A percentile compares a stretch with the other conserved stretches of the same genome.
Conservation (phyloP, 2,329 filamentous ascomycete genomes). For the Fusarium devonianum region DNA sequence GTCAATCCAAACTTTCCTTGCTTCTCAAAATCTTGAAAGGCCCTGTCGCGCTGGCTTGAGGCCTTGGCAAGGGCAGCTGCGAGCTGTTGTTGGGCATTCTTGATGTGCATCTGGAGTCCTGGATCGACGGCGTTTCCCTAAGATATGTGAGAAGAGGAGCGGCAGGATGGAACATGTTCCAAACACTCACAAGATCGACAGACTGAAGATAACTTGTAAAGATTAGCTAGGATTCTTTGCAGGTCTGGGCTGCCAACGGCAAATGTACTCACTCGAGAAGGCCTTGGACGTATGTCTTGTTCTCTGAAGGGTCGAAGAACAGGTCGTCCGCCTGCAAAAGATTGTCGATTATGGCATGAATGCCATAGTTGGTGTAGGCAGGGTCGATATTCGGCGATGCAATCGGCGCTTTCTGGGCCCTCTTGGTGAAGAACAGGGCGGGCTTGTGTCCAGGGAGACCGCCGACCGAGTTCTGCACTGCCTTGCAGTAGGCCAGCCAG, state of each 20-base stretch:
- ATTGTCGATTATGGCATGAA: conserved; percentile 30
- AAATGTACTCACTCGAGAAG: conserved; percentile 19
- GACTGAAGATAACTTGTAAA: conserved; percentile 18
- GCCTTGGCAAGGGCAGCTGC: conserved; percentile 16
- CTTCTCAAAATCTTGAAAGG: conserved; percentile 21
- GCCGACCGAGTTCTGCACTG: conserved; percentile 28
- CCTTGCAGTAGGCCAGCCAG: conserved; percentile 32
- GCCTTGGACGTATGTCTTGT: conserved; percentile 29
- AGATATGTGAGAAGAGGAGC: neutral
- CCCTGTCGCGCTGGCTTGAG: conserved; percentile 18
- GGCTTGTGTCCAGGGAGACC: conserved; percentile 31
- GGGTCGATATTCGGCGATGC: conserved; percentile 24
- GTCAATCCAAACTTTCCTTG: conserved; percentile 17
- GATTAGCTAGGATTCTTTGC: neutral
- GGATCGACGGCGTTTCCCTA: conserved; percentile 12
- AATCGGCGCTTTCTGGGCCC: conserved; percentile 30
- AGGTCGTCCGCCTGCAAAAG: conserved; percentile 25
- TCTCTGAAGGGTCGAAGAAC: conserved; percentile 29
- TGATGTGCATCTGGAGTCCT: neutral
- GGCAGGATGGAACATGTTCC: too few relatives aligned
- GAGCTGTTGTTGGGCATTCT: conserved; percentile 10
- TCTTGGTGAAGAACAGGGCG: conserved; percentile 33
- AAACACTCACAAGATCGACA: conserved; percentile 29
- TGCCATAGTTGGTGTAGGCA: conserved; percentile 27
- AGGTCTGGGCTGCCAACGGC: fast-evolving